phyloP scores from a whole-genome alignment of 768 basidiomycete genomes.

The Auriscalpium microsporum region DNA sequence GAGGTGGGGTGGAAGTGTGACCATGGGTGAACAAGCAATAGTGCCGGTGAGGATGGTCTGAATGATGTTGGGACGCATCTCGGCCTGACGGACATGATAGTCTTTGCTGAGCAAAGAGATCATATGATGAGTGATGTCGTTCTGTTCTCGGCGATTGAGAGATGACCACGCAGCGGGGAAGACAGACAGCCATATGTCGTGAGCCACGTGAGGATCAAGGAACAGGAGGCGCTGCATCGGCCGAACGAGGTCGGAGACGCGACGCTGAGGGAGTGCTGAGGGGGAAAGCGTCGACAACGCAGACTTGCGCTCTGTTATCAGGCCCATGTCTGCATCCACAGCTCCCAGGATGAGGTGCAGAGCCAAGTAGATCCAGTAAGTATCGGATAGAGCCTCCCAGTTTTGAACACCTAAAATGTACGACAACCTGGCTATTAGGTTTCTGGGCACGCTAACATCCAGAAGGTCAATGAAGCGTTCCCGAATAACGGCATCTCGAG shows the following conservation, averaged over 20 bases:
- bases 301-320: constrained; percentile 35
- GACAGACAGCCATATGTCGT: constrained; percentile 79
- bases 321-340: constrained; percentile 36
- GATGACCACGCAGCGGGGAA: constrained; percentile 85
- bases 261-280: constrained; percentile 37
- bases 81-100: constrained; percentile 83
- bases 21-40: constrained; percentile 76
- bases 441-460: constrained; percentile 80
- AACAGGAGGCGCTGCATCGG: constrained; percentile 79
- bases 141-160: constrained; percentile 80
- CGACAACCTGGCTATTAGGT: constrained; percentile 71
- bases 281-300: constrained; percentile 24
- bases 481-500: constrained; percentile 68
- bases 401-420: constrained; percentile 90
- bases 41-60: constrained; percentile 83
- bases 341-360: constrained; percentile 82
- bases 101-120: constrained; percentile 88
- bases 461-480: constrained; percentile 85
- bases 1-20: constrained; percentile 88
- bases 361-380: constrained; percentile 91
- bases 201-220: constrained; percentile 67
- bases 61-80: constrained; percentile 84
- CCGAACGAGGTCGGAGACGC: constrained; percentile 47
- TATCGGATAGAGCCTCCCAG: constrained; percentile 89
- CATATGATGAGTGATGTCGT: constrained; percentile 82